phyloP scores from a whole-genome alignment of 2,329 filamentous ascomycete genomes.

The Rutstroemia sp. region DNA sequence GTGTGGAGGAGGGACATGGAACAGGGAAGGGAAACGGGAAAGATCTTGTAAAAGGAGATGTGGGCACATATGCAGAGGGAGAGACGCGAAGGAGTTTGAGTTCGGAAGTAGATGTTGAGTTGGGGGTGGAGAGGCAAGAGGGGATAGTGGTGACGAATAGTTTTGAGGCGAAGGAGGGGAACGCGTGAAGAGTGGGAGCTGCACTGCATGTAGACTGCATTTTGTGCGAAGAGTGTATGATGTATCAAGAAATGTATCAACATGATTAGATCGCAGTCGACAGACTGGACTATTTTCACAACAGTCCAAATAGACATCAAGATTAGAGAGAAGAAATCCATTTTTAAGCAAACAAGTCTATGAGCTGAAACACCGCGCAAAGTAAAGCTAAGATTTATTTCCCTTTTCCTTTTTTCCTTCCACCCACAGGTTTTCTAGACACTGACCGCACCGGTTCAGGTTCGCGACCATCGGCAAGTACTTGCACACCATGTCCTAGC shows the following conservation, averaged over 20 bases:
- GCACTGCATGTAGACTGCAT: too few species aligned
- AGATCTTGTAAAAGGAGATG: not conserved
- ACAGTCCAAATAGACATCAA: too few species aligned
- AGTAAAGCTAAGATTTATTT: not conserved
- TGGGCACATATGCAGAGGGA: not conserved
- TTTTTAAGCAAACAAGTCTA: not conserved
- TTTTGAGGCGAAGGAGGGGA: conserved; percentile 3
- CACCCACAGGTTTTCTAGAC: not conserved
- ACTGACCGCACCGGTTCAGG: not conserved
- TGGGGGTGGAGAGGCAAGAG: not conserved
- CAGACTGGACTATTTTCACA: too few species aligned
- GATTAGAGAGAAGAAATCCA: not conserved
- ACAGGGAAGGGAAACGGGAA: too few species aligned
- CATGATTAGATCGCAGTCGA: too few species aligned
- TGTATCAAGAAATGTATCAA: too few species aligned
- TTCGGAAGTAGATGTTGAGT: not conserved
- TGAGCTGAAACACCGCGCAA: not conserved
- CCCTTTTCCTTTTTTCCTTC: not conserved
- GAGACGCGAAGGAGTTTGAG: not conserved
- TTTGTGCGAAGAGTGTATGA: too few species aligned
- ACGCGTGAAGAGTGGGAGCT: not conserved
- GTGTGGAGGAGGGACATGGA: too few species aligned
- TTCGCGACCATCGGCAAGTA: conserved; percentile 21
- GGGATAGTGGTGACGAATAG: conserved; percentile 5
- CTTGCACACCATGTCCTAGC: conserved; percentile 24